A percentile compares a stretch with the other conserved stretches of the same genome.
phyloP scores from a whole-genome alignment of 345 rosid genomes.

The Lagerstroemia speciosa region DNA sequence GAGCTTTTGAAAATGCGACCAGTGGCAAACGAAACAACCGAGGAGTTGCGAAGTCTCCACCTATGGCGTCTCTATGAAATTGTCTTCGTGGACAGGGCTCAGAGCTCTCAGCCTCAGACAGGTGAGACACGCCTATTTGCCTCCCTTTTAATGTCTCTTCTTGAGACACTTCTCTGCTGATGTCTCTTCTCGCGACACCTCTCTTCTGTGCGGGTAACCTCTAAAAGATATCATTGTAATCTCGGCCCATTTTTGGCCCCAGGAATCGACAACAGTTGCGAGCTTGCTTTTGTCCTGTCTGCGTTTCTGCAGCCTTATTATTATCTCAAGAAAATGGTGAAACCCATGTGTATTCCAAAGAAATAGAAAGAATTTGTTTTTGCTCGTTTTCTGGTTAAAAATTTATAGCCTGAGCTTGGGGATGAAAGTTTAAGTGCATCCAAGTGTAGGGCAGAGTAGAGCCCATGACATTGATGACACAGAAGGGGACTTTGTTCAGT shows the following conservation, averaged over 20 bases:
- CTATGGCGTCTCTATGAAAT: background rate
- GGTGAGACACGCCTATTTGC: background rate
- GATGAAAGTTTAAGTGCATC: background rate
- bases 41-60: background rate
- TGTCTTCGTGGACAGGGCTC: background rate
- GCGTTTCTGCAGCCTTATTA: background rate
- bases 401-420: background rate
- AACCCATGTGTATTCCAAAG: background rate
- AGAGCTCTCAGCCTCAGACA: background rate
- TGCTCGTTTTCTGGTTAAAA: background rate
- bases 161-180: background rate
- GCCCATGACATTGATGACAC: constrained; percentile 6
- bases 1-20: background rate
- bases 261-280: background rate
- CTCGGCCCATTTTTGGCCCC: background rate
- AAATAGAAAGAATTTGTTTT: background rate
- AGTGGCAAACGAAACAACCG: background rate
- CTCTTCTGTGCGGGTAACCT: no score
- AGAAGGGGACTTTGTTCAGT: background rate
- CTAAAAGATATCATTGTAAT: no score
- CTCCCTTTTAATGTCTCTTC: background rate
- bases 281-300: background rate
- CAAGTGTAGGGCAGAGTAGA: background rate
- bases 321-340: background rate
- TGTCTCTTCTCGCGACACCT: background rate